These are phyloP conservation scores for Suillus sp. DNA, from an alignment of 768 basidiomycete species.

Conservation along the genomic window DNA sequence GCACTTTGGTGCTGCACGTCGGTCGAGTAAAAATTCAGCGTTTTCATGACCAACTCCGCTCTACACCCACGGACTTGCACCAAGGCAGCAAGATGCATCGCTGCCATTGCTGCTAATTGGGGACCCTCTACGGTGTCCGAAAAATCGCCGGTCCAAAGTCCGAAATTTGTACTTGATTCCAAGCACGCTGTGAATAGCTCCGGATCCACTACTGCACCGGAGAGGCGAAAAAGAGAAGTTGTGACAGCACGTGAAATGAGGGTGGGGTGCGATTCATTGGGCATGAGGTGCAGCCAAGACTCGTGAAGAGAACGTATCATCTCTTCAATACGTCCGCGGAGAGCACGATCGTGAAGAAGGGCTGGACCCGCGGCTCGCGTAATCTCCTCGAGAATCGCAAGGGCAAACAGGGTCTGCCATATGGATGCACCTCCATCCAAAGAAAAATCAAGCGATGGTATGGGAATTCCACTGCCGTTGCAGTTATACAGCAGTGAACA, in stretches of 20 bases:
- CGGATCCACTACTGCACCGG: slow-evolving; percentile 40
- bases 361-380: slow-evolving; percentile 14
- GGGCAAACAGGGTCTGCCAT: slow-evolving; percentile 47
- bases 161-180: slow-evolving; percentile 12
- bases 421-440: slow-evolving; percentile 10
- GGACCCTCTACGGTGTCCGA: slow-evolving; percentile 14
- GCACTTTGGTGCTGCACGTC: slow-evolving; percentile 28
- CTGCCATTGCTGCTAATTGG: slow-evolving; percentile 18
- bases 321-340: slow-evolving; percentile 8
- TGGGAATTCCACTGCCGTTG: background rate
- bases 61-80: slow-evolving; percentile 29
- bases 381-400: slow-evolving; percentile 41
- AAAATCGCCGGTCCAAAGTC: slow-evolving; percentile 4
- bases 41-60: slow-evolving; percentile 34
- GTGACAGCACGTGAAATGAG: slow-evolving; percentile 41
- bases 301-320: slow-evolving; percentile 39
- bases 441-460: slow-evolving; percentile 1
- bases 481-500: background rate
- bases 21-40: slow-evolving; percentile 29
- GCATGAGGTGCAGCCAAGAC: slow-evolving; percentile 37
- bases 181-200: slow-evolving; percentile 40
- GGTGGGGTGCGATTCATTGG: slow-evolving; percentile 16
- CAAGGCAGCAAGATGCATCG: slow-evolving; percentile 31
- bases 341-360: slow-evolving; percentile 28
- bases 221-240: slow-evolving; percentile 48